Evolutionary conservation across 2,329 filamentous ascomycete species (phyloP), one percentile per base, ranked within the genome.

Genomic region (Torrubiella hemipterigena): DNA sequence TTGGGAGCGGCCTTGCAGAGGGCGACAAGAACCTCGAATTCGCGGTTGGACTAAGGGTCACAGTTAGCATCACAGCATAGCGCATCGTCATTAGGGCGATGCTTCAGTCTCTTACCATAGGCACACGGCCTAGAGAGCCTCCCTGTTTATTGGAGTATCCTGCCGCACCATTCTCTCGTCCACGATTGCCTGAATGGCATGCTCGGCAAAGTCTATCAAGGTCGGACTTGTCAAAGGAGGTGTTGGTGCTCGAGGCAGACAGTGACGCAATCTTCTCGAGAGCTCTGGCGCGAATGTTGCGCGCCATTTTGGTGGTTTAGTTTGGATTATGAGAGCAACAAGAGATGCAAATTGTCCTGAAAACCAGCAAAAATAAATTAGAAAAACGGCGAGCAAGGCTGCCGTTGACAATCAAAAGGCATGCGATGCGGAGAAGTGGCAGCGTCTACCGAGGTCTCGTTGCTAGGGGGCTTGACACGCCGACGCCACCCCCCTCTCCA

Each of bases 1-100:
- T 75, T 69, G 4, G 85, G 80, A 4, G 87, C 84, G 32, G 89
- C 84, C 58, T 87, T 89, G 64, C 89, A 96, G 17, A 98, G 67
- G 26, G 91, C 85, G 17, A 96, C 61, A 17, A 98, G 69, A 32
- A 93, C 82, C 54, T 98, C 89, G 43, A 94, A 79, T 63, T 98
- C 93, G 47, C 83, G 78, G 32, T 87, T 75, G 32, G 78, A 83
- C 85, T 93, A 51, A 12, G 6, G 3, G 9, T n/a, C 13, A 29
- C 26, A 36, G 30, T 20, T 5, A 24, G 27, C n/a, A n/a, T n/a
- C n/a, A n/a, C n/a, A n/a, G n/a, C n/a, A n/a, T n/a, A n/a, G n/a
- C n/a, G n/a, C 22, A 11, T 5, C 11, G 12, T n/a, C 20, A 22
- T 8, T 22, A n/a, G 20, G 20, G 20, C 6, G 12, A 6, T 6